A percentile compares a stretch with the other conserved stretches of the same genome.
phyloP scores from a whole-genome alignment of 2,329 filamentous ascomycete species.

The Fusarium proliferatum region DNA sequence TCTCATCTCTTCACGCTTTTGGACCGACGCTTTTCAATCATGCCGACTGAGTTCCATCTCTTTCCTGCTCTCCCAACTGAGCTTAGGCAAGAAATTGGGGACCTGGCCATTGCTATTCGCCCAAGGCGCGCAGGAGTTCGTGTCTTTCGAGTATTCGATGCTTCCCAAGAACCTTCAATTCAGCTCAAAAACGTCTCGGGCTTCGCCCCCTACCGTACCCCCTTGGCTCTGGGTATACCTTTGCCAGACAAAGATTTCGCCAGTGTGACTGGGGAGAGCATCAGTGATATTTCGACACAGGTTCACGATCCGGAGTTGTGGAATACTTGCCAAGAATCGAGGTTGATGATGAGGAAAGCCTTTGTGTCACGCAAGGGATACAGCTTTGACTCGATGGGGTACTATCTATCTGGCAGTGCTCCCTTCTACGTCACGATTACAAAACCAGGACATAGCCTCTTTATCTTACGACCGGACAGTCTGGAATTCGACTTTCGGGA shows the following conservation, averaged over 20 bases:
- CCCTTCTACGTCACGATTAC: not conserved
- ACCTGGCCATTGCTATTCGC: not conserved
- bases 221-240: not conserved
- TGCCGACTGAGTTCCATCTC: not conserved
- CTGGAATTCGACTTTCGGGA: accelerated
- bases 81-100: not conserved
- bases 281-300: not conserved
- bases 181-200: not conserved
- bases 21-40: accelerated
- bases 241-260: not conserved
- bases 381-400: accelerated
- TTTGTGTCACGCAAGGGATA: accelerated
- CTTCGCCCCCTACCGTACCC: accelerated
- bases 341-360: not conserved
- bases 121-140: accelerated
- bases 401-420: not conserved
- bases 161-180: not conserved
- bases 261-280: not conserved
- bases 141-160: not conserved
- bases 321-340: not conserved
- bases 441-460: accelerated
- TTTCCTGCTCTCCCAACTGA: not conserved
- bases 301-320: accelerated
- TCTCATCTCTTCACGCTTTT: not conserved
- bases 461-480: not conserved